These are phyloP conservation scores for Fraxinus angustifolia DNA, from an alignment of 305 asterid genomes.

Conservation along the genomic window DNA sequence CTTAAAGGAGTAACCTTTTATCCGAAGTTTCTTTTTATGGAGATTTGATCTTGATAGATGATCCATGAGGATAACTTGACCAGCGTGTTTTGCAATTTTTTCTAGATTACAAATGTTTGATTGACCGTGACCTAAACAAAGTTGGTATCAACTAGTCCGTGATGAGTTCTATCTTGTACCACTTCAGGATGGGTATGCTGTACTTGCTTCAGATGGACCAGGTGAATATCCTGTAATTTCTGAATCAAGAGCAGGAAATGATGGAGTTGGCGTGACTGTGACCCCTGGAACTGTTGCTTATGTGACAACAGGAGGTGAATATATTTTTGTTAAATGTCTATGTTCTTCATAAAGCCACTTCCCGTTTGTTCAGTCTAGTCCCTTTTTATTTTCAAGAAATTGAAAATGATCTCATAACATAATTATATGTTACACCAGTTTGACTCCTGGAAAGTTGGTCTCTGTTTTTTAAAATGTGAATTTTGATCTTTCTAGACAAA, in stretches of 20 bases:
- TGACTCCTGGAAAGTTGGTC: background rate
- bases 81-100: background rate
- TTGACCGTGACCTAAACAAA: background rate
- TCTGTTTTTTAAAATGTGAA: background rate
- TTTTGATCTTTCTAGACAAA: constrained; percentile 6
- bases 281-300: constrained; percentile 80
- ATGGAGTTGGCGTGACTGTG: constrained; percentile 65
- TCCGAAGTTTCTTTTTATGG: background rate
- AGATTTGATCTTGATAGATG: background rate
- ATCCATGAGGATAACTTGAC: background rate
- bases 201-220: constrained; percentile 81
- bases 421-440: background rate
- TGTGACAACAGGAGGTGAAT: constrained; percentile 89
- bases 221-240: constrained; percentile 82
- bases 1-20: background rate
- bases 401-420: background rate
- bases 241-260: constrained; percentile 93
- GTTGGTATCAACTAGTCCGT: background rate
- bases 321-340: constrained; percentile 9
- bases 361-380: background rate
- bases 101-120: background rate
- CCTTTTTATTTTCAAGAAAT: background rate
- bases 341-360: background rate
- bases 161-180: background rate
- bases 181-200: constrained; percentile 90